phyloP scores from a whole-genome alignment of 2,329 filamentous ascomycete species.

The Penicillium olsonii region DNA sequence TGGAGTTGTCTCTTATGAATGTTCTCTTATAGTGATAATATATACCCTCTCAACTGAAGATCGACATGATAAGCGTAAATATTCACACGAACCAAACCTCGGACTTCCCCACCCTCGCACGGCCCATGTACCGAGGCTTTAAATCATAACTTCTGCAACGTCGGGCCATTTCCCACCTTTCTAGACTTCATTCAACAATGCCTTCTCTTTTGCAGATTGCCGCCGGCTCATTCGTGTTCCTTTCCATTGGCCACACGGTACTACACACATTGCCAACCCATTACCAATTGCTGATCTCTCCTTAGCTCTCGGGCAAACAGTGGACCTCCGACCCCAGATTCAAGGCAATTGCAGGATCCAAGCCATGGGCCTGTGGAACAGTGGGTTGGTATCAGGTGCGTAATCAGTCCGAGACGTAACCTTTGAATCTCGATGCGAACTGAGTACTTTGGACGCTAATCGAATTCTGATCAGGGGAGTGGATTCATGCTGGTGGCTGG shows the following conservation, averaged over 20 bases:
- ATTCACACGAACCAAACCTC: not conserved
- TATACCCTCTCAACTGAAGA: slow-evolving; percentile 13
- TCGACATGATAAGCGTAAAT: not conserved
- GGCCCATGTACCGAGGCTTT: not conserved
- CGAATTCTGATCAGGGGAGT: slow-evolving; percentile 21
- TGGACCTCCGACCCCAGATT: slow-evolving; percentile 29
- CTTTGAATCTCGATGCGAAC: not conserved
- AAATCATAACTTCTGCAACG: not conserved
- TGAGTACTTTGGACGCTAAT: not conserved
- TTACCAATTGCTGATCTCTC: not conserved
- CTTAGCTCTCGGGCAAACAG: slow-evolving; percentile 21
- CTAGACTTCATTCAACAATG: slow-evolving; percentile 6
- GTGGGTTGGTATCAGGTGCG: slow-evolving; percentile 32
- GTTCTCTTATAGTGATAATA: slow-evolving; percentile 26
- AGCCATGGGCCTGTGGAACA: slow-evolving; percentile 23
- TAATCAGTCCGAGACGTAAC: not conserved
- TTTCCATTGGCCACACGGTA: slow-evolving; percentile 30
- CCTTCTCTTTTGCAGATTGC: slow-evolving; percentile 22
- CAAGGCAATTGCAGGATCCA: slow-evolving; percentile 23
- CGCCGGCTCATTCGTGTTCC: slow-evolving; percentile 20
- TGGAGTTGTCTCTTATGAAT: slow-evolving; percentile 19
- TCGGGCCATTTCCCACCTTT: no score
- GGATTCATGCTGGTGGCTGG: slow-evolving; percentile 26
- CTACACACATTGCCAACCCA: not conserved
- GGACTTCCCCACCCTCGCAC: not conserved